phyloP scores from a whole-genome alignment of 2,329 filamentous ascomycete species.

The Didymella arachidicola region DNA sequence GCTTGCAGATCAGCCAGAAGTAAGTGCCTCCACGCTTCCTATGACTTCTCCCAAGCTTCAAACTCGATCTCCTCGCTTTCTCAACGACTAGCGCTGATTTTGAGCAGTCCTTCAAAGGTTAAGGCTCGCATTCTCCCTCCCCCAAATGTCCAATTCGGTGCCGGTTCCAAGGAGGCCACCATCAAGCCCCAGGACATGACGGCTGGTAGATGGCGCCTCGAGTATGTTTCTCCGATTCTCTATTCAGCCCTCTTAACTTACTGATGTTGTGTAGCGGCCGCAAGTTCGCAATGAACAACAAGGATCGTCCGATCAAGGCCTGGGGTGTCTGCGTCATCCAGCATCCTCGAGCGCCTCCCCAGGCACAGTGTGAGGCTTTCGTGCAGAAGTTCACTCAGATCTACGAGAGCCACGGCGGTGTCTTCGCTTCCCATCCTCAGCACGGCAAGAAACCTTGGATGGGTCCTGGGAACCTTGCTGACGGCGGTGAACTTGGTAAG shows the following conservation, averaged over 20 bases:
- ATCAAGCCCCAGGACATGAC: slow-evolving; percentile 54
- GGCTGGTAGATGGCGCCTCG: slow-evolving; percentile 84
- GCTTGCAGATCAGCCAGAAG: slow-evolving; percentile 69
- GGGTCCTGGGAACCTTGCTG: slow-evolving; percentile 40
- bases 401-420: slow-evolving; percentile 69
- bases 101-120: slow-evolving; percentile 62
- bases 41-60: too few relatives aligned
- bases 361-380: slow-evolving; percentile 60
- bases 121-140: slow-evolving; percentile 75
- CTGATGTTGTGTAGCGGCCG: slow-evolving; percentile 58
- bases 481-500: slow-evolving; percentile 51
- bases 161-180: slow-evolving; percentile 33
- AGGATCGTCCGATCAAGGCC: slow-evolving; percentile 63
- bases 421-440: slow-evolving; percentile 50
- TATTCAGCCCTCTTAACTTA: not conserved
- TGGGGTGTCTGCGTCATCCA: slow-evolving; percentile 80
- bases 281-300: slow-evolving; percentile 75
- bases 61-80: too few relatives aligned
- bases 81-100: not conserved
- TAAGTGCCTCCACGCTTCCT: not conserved
- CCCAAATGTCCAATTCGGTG: slow-evolving; percentile 73
- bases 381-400: slow-evolving; percentile 67
- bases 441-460: slow-evolving; percentile 45
- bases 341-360: slow-evolving; percentile 53
- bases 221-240: slow-evolving; percentile 42